Evolutionary conservation across 176 grass and related monocot species (phyloP), one percentile per base, ranked within the genome.

Genomic region (Metroxylon sagu): DNA sequence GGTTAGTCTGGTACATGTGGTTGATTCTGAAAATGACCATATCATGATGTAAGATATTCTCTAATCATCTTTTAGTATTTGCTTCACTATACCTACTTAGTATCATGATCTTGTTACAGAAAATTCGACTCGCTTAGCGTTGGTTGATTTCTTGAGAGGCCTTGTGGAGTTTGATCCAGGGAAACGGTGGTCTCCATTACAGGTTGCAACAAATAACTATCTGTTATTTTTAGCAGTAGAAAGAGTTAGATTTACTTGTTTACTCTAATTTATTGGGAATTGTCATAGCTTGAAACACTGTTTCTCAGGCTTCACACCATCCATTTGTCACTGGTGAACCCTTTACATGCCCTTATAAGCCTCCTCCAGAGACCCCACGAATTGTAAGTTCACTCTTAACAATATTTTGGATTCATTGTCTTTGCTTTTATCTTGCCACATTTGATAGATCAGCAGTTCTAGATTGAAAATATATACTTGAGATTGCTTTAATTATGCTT

Each of bases 81-180:
- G 35, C 35, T 35, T 35, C 31, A 35, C 6, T 43, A 12, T 43
- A 10, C 8, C 2, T 43, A 43, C 35, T 14, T 12, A 43, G 12
- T 66, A 71, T 76, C 19, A 56, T 74, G 65, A 56, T 29, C n/a
- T 50, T 29, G 7, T 65, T 65, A 18, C 79, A 79, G 85, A 99
- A 72, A 89, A 82, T 30, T 74, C 57, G 64, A 76, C 73, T 64
- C 83, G 94, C 62, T 81, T 87, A 72, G 94, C 79, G 5, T 79
- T 99, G 64, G 77, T 93, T 88, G 88, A 99, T 83, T 99, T 99
- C 74, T 85, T 99, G 67, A 99, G 88, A 66, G 94, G 94, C 61
- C 84, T 93, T 68, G 76, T 99, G 72, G 88, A 99, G 65, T 89
- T 99, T 81, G 94, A 99, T 76, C 94, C 94, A 71, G 72, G 74